Evolutionary conservation across 352 stramenopile species (phyloP).

Genomic region (Phytophthora foliorum): DNA sequence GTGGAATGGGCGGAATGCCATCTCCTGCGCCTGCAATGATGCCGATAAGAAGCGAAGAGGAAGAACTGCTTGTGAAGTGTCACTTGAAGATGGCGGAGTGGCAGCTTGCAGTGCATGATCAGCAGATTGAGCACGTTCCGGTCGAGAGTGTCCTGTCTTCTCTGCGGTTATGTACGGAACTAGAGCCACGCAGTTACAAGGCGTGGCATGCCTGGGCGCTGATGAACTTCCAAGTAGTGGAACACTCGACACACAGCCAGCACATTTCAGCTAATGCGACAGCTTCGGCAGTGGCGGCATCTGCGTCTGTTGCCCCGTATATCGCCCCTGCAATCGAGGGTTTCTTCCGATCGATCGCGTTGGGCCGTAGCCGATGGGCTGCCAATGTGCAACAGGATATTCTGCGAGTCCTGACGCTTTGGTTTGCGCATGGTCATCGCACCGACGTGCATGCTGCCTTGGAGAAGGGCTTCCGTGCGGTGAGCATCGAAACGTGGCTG

Average conservation of each 20-base stretch:
- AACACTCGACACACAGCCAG: constrained; percentile 81
- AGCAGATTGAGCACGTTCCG: constrained; percentile 82
- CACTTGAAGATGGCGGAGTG: constrained; percentile 89
- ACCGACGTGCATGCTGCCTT: constrained; percentile 89
- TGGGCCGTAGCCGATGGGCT: constrained; percentile 96
- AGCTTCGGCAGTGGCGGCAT: constrained; percentile 28
- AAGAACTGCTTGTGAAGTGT: constrained; percentile 85
- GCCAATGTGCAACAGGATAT: constrained; percentile 99
- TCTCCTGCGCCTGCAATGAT: constrained; percentile 40
- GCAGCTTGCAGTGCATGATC: constrained; percentile 85
- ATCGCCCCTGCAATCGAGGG: constrained; percentile 83
- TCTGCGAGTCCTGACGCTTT: constrained; percentile 98
- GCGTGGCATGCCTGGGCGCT: constrained; percentile 98
- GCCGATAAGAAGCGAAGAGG: constrained; percentile 55
- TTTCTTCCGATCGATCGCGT: constrained; percentile 97
- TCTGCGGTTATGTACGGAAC: constrained; percentile 72
- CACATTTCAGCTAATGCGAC: constrained; percentile 45
- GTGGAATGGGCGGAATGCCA: constrained; percentile 24
- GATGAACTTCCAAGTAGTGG: constrained; percentile 97
- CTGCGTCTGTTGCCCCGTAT: constrained; percentile 52
- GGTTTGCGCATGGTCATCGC: constrained; percentile 97
- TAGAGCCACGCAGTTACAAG: constrained; percentile 82
- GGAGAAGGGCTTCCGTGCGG: constrained; percentile 87
- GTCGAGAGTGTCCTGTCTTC: constrained; percentile 77
- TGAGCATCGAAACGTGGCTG: constrained; percentile 98